Base-by-base conservation (phyloP, 1,284 basidiomycete species). In the Ustilago curta region DNA sequence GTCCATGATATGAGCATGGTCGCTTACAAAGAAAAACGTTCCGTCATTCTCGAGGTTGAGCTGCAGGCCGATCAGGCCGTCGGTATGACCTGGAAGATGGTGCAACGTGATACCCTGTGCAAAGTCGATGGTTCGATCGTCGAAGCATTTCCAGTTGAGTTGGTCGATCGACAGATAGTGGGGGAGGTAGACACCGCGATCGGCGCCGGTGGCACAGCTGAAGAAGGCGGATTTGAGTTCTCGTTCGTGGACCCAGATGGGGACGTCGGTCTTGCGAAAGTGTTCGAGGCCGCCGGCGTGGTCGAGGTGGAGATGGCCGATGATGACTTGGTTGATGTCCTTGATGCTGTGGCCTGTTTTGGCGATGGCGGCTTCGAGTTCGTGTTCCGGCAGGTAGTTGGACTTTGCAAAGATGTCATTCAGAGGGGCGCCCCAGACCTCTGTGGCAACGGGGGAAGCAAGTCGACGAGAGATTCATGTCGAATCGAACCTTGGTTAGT, bases 81-180 rank as follows among this genome's bases (percentile, higher is more conserved):
- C 78, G 4, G 81, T 81, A 54, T 84, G 82, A 14, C 82, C 82
- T 12, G 82, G 82, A 1, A 81, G 67, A 43, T 82, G 80, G 58
- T 82, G 81, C 0, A 83, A 58, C 3, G 76, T 75, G 55, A 83
- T 65, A n/a, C 82, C 81, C 35, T 73, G 80, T 23, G 72, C 72
- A 40, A 82, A 75, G 21, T 82, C 79, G 39, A 74, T 49, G 23
- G 74, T 76, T 9, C 71, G 57, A 5, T 82, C 81, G 60, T 79
- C 74, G 50, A 83, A 83, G 16, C 73, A 77, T 58, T 81, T 82
- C 81, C 81, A 83, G 54, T 82, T 83, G 55, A 79, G 70, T 18
- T 69, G 50, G 50, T 64, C 69, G 32, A 77, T 11, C 12, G 50
- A 47, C 19, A 82, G 70, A 51, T 83, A 83, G 63, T 77, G 79